Base-by-base conservation (phyloP, 371 early-diverging fungal genomes). In the Lichtheimia hyalospora region DNA sequence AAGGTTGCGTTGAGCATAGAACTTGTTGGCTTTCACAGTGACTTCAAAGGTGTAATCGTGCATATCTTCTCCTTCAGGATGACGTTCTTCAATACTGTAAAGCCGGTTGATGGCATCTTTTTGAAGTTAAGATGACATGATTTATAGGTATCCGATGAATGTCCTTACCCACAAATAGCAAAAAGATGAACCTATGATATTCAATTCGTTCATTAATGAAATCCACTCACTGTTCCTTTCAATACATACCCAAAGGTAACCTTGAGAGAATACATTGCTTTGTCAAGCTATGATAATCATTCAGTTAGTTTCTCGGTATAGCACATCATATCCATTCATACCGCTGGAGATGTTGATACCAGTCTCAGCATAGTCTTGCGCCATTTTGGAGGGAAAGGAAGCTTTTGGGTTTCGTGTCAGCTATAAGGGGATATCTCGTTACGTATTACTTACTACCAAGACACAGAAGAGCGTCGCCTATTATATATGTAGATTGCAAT, bases 1-100 rank as follows among this genome's bases (percentile, higher is more conserved):
- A 74, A 94, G 80, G 76, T 96, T 96, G 67, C 96, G 84, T 71
- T 96, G 96, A 34, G 90, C 91, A 61, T 94, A 93, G 68, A 95
- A 93, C 66, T 85, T 84, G 63, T 82, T 84, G 12, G 90, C 84
- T 61, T 86, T 82, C 39, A 84, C 69, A 58, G 73, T 83, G 46
- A 87, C 78, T 53, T 90, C 88, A n/a, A 74, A 65, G 39, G 78
- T 75, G 44, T 77, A 69, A 48, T 80, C 83, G 51, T 68, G 73
- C n/a, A 18, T 46, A 34, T 23, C 62, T 18, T 73, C 69, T n/a
- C 68, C 72, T 43, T 70, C 70, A 15, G 70, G 67, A 14, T 75
- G 68, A 16, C 61, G 57, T 15, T 60, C 51, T 15, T 85, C 75
- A 20, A 84, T 83, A 65, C 79, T 79, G 57, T 78, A 77, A 53